These are phyloP conservation scores for Penicillium parvum DNA, from an alignment of 495 filamentous ascomycete species.

Conservation along the genomic window DNA sequence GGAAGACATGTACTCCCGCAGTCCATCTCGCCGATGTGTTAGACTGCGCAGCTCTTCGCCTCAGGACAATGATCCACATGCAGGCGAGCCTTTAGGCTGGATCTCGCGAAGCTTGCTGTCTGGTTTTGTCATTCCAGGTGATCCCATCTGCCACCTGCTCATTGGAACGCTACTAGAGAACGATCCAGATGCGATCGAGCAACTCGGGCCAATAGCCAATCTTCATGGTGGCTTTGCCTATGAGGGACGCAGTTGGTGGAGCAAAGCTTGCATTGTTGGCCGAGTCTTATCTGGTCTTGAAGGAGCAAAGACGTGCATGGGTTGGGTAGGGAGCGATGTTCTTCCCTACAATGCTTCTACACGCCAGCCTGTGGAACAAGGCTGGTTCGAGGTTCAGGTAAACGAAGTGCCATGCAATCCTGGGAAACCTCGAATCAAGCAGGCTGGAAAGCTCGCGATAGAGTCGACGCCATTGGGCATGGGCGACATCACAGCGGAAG, in stretches of 20 bases:
- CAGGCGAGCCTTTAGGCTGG: conserved; percentile 55
- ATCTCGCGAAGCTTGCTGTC: conserved; percentile 74
- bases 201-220: conserved; percentile 64
- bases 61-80: conserved; percentile 13
- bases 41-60: conserved; percentile 18
- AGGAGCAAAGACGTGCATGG: conserved; percentile 69
- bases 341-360: conserved; percentile 36
- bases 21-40: conserved; percentile 25
- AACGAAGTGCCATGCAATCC: conserved; percentile 24
- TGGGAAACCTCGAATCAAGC: conserved; percentile 35
- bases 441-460: conserved; percentile 29
- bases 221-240: conserved; percentile 79
- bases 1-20: conserved; percentile 31
- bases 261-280: conserved; percentile 70
- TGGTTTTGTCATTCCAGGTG: conserved; percentile 74
- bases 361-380: conserved; percentile 41
- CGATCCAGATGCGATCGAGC: conserved; percentile 58
- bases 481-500: conserved; percentile 46
- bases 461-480: conserved; percentile 36
- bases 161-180: conserved; percentile 78
- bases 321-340: conserved; percentile 64
- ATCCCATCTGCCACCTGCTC: conserved; percentile 66
- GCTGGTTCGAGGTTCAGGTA: conserved; percentile 61
- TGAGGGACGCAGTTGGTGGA: conserved; percentile 71
- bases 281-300: conserved; percentile 64